Percentiles rank a stretch among this genome's conserved stretches.
phyloP scores from a whole-genome alignment of 2,329 filamentous ascomycete species.

The Colletotrichum abscissum region DNA sequence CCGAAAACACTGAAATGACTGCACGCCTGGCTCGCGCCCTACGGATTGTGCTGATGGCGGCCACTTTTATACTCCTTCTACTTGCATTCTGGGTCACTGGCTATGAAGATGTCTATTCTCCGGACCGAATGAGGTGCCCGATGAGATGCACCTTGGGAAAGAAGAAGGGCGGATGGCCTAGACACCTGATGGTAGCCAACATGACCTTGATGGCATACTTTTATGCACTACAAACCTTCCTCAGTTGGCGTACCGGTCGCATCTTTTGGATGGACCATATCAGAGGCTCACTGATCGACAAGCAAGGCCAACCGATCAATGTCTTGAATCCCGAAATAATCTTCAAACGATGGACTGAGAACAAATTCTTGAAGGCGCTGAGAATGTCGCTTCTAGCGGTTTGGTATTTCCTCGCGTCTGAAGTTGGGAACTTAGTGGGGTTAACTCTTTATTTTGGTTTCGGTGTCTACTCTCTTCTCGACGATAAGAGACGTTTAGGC shows the following conservation, averaged over 20 bases:
- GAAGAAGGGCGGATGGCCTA: neutral
- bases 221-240: neutral
- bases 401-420: slow-evolving; percentile 28
- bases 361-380: neutral
- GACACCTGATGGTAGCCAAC: slow-evolving; percentile 7
- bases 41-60: neutral
- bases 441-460: neutral
- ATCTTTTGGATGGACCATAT: slow-evolving; percentile 14
- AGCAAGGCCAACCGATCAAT: slow-evolving; percentile 1
- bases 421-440: slow-evolving; percentile 9
- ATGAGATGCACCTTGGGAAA: slow-evolving; percentile 1
- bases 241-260: slow-evolving; percentile 20
- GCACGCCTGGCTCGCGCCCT: neutral
- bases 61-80: neutral
- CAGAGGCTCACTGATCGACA: slow-evolving; percentile 3
- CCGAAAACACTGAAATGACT: neutral
- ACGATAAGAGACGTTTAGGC: slow-evolving; percentile 1
- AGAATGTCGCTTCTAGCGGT: neutral
- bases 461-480: slow-evolving; percentile 1
- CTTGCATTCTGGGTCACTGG: neutral
- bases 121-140: neutral
- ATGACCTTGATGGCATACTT: slow-evolving; percentile 15
- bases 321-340: neutral
- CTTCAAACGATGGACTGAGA: neutral
- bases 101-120: neutral